phyloP scores from a whole-genome alignment of 768 basidiomycete species.

The Agrocybe pediades region DNA sequence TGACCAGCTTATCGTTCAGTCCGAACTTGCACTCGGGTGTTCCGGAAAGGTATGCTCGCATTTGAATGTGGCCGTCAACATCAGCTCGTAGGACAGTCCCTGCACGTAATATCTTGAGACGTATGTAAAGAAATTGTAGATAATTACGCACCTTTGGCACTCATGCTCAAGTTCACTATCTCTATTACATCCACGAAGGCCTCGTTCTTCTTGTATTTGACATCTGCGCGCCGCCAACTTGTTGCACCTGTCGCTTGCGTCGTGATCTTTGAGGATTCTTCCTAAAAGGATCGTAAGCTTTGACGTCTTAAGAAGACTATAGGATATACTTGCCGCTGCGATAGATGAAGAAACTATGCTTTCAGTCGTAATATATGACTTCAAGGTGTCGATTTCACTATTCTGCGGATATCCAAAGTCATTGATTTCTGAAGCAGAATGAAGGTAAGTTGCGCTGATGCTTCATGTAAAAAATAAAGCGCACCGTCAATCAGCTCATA shows the following conservation, averaged over 20 bases:
- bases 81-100: slow-evolving; percentile 93
- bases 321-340: slow-evolving; percentile 61
- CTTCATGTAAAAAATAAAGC: slow-evolving; percentile 17
- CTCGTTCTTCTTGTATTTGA: slow-evolving; percentile 99
- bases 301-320: neutral
- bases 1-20: slow-evolving; percentile 96
- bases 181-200: slow-evolving; percentile 99
- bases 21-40: slow-evolving; percentile 99
- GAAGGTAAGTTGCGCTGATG: too few species aligned
- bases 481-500: slow-evolving; percentile 97
- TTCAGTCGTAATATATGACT: slow-evolving; percentile 98
- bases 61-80: slow-evolving; percentile 96
- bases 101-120: neutral
- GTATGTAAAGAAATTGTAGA: neutral
- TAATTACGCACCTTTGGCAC: slow-evolving; percentile 74
- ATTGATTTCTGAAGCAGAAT: slow-evolving; percentile 67
- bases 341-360: slow-evolving; percentile 87
- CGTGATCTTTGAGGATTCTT: slow-evolving; percentile 97
- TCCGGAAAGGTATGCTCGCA: slow-evolving; percentile 96
- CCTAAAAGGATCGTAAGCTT: slow-evolving; percentile 46
- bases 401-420: slow-evolving; percentile 99
- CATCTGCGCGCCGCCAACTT: slow-evolving; percentile 93
- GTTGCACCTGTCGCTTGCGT: slow-evolving; percentile 96
- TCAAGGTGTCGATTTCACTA: slow-evolving; percentile 96
- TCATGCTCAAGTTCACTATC: slow-evolving; percentile 95